phyloP scores from a whole-genome alignment of 2,329 filamentous ascomycete genomes.

The Ceratocystis ficicola region DNA sequence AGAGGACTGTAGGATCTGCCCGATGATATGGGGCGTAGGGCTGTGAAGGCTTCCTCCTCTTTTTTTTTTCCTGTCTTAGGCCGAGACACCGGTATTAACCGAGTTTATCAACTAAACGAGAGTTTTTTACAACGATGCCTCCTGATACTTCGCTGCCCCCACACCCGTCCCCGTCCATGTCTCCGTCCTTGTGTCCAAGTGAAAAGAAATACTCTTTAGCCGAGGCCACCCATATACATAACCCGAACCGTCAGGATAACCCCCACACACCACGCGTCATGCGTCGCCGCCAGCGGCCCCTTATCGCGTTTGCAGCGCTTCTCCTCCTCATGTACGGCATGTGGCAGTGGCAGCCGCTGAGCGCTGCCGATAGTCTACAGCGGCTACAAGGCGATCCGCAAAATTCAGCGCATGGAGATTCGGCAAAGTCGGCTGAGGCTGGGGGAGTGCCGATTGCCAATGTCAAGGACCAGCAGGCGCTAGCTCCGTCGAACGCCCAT shows the following conservation, averaged over 20 bases:
- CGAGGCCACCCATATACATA: neutral
- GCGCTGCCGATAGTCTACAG: slow-evolving; percentile 11
- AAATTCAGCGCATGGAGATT: slow-evolving; percentile 4
- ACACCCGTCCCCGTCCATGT: neutral
- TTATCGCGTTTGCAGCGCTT: slow-evolving; percentile 5
- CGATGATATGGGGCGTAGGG: too few relatives aligned
- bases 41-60: too few relatives aligned
- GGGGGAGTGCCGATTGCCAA: neutral
- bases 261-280: slow-evolving; percentile 1
- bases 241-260: neutral
- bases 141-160: neutral
- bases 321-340: slow-evolving; percentile 9
- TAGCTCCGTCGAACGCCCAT: neutral
- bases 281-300: slow-evolving; percentile 13
- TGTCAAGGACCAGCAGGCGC: neutral
- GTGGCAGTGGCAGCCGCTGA: slow-evolving; percentile 15
- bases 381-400: neutral
- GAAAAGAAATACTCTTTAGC: neutral
- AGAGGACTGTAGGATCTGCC: too few relatives aligned
- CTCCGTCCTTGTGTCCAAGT: too few relatives aligned
- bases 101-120: too few relatives aligned
- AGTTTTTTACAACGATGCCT: neutral
- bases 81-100: too few relatives aligned
- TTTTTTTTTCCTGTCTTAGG: too few relatives aligned
- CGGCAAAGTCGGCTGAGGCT: neutral